Evolutionary conservation across 148 eudicot species (phyloP).

Genomic region (Rhododendron henanense): DNA sequence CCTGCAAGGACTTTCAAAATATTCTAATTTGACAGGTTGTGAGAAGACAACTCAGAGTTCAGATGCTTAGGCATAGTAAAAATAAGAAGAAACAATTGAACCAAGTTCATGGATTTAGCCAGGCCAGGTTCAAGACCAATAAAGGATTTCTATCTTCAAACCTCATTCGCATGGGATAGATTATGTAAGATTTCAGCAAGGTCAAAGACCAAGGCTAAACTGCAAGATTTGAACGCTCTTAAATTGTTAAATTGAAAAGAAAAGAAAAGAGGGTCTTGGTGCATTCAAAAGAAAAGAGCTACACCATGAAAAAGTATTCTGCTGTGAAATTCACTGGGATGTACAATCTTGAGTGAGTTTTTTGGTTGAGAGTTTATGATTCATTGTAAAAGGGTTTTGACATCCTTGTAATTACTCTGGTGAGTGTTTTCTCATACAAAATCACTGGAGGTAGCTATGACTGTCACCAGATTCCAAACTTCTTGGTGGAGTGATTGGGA

Average conservation of each 20-base stretch:
- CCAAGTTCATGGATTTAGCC: neutral
- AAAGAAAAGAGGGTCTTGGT: neutral
- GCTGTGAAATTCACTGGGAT: neutral
- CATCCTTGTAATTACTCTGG: neutral
- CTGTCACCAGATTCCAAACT: neutral
- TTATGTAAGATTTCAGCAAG: neutral
- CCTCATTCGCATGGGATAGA: neutral
- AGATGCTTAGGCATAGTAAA: neutral
- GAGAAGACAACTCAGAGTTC: neutral
- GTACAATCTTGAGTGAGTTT: neutral
- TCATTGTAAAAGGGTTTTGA: neutral
- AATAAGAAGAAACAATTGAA: neutral
- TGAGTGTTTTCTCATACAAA: neutral
- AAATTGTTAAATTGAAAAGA: neutral
- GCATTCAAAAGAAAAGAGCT: neutral
- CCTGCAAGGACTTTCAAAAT: neutral
- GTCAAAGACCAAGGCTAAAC: neutral
- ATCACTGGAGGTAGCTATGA: neutral
- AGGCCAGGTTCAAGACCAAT: neutral
- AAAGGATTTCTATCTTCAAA: neutral
- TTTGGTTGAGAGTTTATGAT: neutral
- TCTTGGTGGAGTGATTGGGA: neutral
- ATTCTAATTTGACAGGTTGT: neutral
- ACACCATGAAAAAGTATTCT: neutral
- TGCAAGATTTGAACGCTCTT: neutral